Base-by-base conservation (phyloP, 768 basidiomycete species). In the Atractiella rhizophila region DNA sequence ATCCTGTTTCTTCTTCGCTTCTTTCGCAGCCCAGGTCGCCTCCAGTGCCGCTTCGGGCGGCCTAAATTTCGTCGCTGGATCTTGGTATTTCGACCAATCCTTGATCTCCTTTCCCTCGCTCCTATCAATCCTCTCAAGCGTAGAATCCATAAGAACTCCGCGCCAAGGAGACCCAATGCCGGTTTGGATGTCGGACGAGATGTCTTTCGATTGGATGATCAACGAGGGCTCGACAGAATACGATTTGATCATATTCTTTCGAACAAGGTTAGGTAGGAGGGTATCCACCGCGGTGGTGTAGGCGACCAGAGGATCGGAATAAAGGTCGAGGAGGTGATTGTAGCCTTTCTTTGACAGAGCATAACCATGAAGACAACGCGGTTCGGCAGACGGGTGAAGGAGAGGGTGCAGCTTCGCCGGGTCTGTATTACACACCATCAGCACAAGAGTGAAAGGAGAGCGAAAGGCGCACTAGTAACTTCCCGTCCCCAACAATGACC, bases 401-500 rank as follows among this genome's bases (percentile, higher is more conserved):
- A 42, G 43, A 4, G 54, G 54, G 34, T 55, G 54, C 2, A 55
- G 44, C 40, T 52, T 48, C 18, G 45, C 43, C 5, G 53, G 47
- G 13, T 49, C 53, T 54, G 48, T n/a, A 7, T 11, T 0, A 28
- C 2, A 4, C 9, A 23, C 2, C n/a, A 7, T 19, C 18, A 24
- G 1, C 15, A 32, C 19, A 26, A 23, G 11, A 28, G n/a, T 15
- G n/a, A 7, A 10, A 8, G 30, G 18, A 6, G 16, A n/a, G 37
- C 18, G 5, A 21, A 41, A 20, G 16, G 44, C 51, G 31, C 25
- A 51, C 51, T 23, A 9, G 39, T 19, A 1, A 49, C 19, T 34
- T 54, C 53, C 15, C 43, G 45, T n/a, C 51, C 49, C 53, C 51
- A 55, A 38, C 54, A 55, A 27, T 55, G 54, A 0, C 54, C 54